phyloP scores from a whole-genome alignment of 129 eudicot genomes.

The Flaveria robusta region DNA sequence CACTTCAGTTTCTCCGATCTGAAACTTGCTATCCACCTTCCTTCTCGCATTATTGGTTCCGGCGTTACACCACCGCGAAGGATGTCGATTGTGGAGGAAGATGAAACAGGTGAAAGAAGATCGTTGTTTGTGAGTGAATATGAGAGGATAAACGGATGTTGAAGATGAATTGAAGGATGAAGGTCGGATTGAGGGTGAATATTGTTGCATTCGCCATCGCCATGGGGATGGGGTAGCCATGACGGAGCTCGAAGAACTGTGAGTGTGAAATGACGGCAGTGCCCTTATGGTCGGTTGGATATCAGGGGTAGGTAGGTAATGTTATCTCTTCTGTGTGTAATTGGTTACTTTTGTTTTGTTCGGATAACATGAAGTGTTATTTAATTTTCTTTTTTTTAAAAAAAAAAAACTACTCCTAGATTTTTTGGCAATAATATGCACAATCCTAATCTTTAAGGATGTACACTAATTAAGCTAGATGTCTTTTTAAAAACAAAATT shows the following conservation, averaged over 20 bases:
- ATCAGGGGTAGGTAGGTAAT: background rate
- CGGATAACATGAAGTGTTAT: background rate
- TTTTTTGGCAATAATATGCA: no score
- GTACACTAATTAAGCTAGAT: no score
- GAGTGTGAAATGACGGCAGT: background rate
- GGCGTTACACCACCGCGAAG: conserved; percentile 28
- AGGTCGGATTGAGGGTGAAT: conserved; percentile 1
- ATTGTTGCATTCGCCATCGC: conserved; percentile 38
- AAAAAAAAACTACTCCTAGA: no score
- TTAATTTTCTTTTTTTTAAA: no score
- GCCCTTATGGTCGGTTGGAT: background rate
- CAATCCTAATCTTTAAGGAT: no score
- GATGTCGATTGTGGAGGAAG: conserved; percentile 27
- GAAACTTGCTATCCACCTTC: conserved; percentile 18
- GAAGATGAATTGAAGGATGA: conserved; percentile 29
- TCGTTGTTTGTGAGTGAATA: conserved; percentile 25
- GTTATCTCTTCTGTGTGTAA: background rate
- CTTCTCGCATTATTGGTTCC: conserved; percentile 32
- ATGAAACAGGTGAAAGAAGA: conserved; percentile 19
- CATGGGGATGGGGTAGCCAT: conserved; percentile 40
- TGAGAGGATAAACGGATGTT: conserved; percentile 22
- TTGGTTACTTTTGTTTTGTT: background rate
- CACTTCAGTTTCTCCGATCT: conserved; percentile 30
- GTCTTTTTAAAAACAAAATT: no score
- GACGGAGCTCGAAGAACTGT: background rate